Percentiles rank a stretch among this genome's conserved stretches.
Evolutionary conservation across 345 rosid species (phyloP).

Genomic region (Ceriops tagal): DNA sequence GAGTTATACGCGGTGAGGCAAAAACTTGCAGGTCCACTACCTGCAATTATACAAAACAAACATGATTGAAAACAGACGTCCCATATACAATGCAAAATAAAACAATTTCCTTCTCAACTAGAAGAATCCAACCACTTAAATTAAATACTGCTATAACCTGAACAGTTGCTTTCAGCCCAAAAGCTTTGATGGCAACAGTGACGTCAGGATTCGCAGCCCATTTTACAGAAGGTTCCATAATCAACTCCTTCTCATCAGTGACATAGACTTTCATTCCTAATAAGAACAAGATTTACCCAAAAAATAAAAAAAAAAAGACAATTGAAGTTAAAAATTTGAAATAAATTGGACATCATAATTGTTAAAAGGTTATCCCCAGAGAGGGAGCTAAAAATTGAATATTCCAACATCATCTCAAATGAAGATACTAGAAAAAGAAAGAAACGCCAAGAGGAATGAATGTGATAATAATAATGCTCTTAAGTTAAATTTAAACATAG

Average conservation of each 20-base stretch:
- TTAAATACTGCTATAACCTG: constrained; percentile 47
- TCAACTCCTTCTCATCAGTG: constrained; percentile 95
- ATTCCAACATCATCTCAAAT: neutral
- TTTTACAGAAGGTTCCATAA: constrained; percentile 86
- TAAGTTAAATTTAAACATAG: too few species aligned
- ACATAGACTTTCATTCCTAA: constrained; percentile 92
- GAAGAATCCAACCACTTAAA: neutral
- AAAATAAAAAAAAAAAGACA: neutral
- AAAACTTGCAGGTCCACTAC: constrained; percentile 90
- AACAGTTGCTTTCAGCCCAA: constrained; percentile 83
- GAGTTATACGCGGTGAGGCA: constrained; percentile 82
- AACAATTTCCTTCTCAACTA: neutral
- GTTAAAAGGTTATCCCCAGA: neutral
- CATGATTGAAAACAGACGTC: constrained; percentile 8
- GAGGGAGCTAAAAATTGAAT: neutral
- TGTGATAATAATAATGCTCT: too few species aligned
- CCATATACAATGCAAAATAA: neutral
- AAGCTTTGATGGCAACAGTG: constrained; percentile 72
- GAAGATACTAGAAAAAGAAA: too few species aligned
- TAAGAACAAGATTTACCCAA: constrained; percentile 9
- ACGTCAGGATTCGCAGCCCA: constrained; percentile 96
- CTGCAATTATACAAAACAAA: constrained; percentile 36
- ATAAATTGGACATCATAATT: neutral
- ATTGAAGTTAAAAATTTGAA: neutral
- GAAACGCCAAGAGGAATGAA: too few species aligned